These are phyloP conservation scores for Ogataea degrootiae DNA, from an alignment of 805 yeast genomes.

Conservation along the genomic window DNA sequence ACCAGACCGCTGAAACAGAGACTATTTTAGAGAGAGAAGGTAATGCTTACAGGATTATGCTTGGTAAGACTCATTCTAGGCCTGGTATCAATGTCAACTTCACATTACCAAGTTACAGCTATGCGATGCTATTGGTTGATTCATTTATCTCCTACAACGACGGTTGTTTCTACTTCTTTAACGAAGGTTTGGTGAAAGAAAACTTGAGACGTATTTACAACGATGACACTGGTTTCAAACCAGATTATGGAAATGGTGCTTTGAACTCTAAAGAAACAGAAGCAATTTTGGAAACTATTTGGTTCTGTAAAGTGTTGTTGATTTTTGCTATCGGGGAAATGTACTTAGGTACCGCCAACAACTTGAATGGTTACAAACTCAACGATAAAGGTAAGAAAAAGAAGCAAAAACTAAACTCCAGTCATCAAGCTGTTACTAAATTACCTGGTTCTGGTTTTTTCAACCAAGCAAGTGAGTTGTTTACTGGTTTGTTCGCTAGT, in stretches of 20 bases:
- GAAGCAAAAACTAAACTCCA: slow-evolving; percentile 12
- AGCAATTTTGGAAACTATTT: slow-evolving; percentile 66
- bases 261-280: slow-evolving; percentile 35
- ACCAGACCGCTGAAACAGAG: slow-evolving; percentile 25
- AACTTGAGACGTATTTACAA: slow-evolving; percentile 61
- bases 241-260: slow-evolving; percentile 25
- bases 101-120: slow-evolving; percentile 69
- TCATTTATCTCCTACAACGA: slow-evolving; percentile 75
- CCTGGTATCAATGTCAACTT: slow-evolving; percentile 68
- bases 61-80: slow-evolving; percentile 62
- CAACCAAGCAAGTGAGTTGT: slow-evolving; percentile 72
- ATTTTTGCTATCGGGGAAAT: slow-evolving; percentile 80
- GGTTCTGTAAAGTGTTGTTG: slow-evolving; percentile 72
- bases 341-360: slow-evolving; percentile 74
- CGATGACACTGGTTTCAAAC: slow-evolving; percentile 31
- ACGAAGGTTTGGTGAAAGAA: slow-evolving; percentile 72
- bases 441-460: slow-evolving; percentile 78
- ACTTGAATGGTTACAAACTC: slow-evolving; percentile 46
- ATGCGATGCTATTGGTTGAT: slow-evolving; percentile 70
- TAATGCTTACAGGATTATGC: slow-evolving; percentile 65
- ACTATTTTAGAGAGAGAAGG: slow-evolving; percentile 71
- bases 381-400: slow-evolving; percentile 19
- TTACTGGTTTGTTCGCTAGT: slow-evolving; percentile 70
- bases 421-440: slow-evolving; percentile 23
- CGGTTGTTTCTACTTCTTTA: slow-evolving; percentile 80